Percentiles rank a stretch among this genome's conserved stretches.
Evolutionary conservation across 768 basidiomycete genomes (phyloP).

Genomic region (Imleria badia): DNA sequence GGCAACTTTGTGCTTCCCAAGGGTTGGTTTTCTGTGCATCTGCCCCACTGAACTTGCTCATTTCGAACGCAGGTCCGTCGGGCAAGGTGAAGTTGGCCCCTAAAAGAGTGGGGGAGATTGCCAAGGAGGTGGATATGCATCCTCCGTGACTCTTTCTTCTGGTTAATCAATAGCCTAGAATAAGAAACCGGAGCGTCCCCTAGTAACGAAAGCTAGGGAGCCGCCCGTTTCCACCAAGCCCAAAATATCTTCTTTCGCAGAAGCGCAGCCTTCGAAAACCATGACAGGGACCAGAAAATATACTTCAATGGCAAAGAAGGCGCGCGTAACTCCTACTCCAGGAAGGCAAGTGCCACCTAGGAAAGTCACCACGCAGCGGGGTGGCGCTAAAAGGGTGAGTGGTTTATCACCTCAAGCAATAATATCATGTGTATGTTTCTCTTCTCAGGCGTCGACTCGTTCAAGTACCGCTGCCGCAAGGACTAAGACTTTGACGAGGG

Average conservation of each 20-base stretch:
- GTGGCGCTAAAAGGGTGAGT: slow-evolving; percentile 12
- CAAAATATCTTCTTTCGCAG: neutral
- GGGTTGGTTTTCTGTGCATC: slow-evolving; percentile 25
- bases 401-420: neutral
- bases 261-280: slow-evolving; percentile 2
- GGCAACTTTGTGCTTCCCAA: slow-evolving; percentile 59
- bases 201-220: neutral
- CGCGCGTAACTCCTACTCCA: slow-evolving; percentile 8
- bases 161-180: slow-evolving; percentile 6
- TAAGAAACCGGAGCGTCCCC: slow-evolving; percentile 7
- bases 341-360: slow-evolving; percentile 9
- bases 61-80: slow-evolving; percentile 19
- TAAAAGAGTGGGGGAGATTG: neutral
- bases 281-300: slow-evolving; percentile 18
- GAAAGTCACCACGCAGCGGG: slow-evolving; percentile 1
- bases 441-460: slow-evolving; percentile 3
- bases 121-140: slow-evolving; percentile 15
- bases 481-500: neutral
- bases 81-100: slow-evolving; percentile 30
- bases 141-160: neutral
- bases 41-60: neutral
- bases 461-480: neutral
- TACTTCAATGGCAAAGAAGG: slow-evolving; percentile 26
- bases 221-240: neutral
- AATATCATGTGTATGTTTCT: neutral